Percentiles rank a stretch among this genome's conserved stretches.
Conservation (phyloP, 495 filamentous ascomycete genomes). For the Massariosphaeria phaeospora region DNA sequence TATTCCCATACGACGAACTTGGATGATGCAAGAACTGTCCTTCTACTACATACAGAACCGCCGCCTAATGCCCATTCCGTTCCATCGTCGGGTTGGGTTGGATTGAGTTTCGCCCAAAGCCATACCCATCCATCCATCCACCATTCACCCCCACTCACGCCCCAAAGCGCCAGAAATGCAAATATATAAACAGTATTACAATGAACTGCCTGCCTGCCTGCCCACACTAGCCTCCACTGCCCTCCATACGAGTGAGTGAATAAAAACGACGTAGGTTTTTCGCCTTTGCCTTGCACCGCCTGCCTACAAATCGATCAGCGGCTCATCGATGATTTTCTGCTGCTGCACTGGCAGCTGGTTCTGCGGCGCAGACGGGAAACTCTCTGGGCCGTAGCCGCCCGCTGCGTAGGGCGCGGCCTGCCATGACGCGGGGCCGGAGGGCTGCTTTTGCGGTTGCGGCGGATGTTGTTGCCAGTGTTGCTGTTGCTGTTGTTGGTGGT, state of each 20-base stretch:
- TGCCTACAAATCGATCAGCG: conserved; percentile 73
- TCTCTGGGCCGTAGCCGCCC: conserved; percentile 55
- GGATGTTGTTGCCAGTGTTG: conserved; percentile 29
- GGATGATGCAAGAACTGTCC: too few relatives aligned
- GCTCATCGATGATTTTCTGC: conserved; percentile 65
- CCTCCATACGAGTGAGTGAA: too few relatives aligned
- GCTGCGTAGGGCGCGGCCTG: conserved; percentile 27
- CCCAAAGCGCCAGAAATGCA: background rate
- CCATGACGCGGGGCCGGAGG: conserved; percentile 45
- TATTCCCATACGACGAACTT: too few relatives aligned
- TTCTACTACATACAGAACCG: too few relatives aligned
- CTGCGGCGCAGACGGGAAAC: conserved; percentile 60
- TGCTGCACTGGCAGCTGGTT: conserved; percentile 54
- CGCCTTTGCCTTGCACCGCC: background rate
- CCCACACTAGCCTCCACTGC: too few relatives aligned
- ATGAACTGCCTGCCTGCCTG: too few relatives aligned
- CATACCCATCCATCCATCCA: background rate
- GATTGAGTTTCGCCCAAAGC: background rate
- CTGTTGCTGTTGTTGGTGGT: conserved; percentile 12
- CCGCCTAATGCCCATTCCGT: too few relatives aligned
- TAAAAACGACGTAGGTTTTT: background rate
- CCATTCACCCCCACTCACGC: background rate
- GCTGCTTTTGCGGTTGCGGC: conserved; percentile 43
- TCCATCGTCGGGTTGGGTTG: too few relatives aligned
- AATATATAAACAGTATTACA: background rate